Evolutionary conservation across 441 rosid genomes (phyloP).

Genomic region (Codiaeum variegatum): DNA sequence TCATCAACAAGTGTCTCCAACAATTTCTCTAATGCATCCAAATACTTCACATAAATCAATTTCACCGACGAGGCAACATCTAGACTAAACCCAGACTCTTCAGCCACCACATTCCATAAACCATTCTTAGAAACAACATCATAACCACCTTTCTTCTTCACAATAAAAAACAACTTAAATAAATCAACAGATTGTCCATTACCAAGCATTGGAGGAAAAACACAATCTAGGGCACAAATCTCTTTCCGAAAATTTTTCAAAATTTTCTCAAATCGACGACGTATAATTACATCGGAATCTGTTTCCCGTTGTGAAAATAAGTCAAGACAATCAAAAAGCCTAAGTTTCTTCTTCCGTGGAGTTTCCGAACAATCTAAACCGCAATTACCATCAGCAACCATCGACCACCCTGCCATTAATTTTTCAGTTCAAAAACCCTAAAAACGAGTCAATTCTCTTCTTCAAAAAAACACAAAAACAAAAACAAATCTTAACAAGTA

Average conservation of each 20-base stretch:
- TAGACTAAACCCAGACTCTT: conserved; percentile 44
- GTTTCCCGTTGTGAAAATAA: conserved; percentile 16
- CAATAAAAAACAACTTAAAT: conserved; percentile 41
- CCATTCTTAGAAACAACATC: conserved; percentile 36
- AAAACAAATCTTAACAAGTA: not conserved
- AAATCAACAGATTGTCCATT: conserved; percentile 40
- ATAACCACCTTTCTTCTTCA: conserved; percentile 45
- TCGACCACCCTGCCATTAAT: conserved; percentile 73
- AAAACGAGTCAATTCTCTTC: conserved; percentile 23
- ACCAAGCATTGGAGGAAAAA: conserved; percentile 49
- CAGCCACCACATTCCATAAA: conserved; percentile 50
- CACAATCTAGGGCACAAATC: conserved; percentile 29
- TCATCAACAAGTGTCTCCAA: conserved; percentile 35
- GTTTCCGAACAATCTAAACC: conserved; percentile 27
- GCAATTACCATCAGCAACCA: conserved; percentile 33
- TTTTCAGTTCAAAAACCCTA: conserved; percentile 39
- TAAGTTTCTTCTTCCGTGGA: conserved; percentile 21
- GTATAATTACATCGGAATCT: conserved; percentile 3
- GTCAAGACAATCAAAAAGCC: conserved; percentile 24
- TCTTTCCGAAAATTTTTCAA: conserved; percentile 26
- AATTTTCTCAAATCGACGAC: conserved; percentile 29
- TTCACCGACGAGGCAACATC: conserved; percentile 32
- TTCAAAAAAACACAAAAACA: conserved; percentile 12
- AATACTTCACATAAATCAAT: conserved; percentile 49
- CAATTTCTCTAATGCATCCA: conserved; percentile 48